Conservation (phyloP, 2,329 filamentous ascomycete genomes). For the Verticillium klebahnii region DNA sequence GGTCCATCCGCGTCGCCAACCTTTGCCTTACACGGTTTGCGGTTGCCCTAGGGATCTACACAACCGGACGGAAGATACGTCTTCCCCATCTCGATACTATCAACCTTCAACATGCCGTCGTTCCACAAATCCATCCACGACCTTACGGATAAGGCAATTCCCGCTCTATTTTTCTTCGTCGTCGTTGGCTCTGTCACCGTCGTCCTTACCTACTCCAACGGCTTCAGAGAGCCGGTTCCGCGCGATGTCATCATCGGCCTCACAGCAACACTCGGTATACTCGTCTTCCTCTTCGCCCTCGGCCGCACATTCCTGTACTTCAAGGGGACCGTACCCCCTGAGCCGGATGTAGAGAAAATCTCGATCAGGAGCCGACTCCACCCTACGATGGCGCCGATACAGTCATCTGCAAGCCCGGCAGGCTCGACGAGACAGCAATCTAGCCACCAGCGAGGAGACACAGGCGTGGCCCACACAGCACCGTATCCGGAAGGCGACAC, state of each 20-base stretch:
- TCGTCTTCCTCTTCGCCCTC: slow-evolving; percentile 6
- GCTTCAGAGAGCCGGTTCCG: slow-evolving; percentile 4
- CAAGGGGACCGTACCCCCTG: slow-evolving; percentile 1
- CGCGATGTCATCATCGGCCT: background rate
- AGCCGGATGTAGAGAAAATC: background rate
- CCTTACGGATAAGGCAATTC: slow-evolving; percentile 4
- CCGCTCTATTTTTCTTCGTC: slow-evolving; percentile 2
- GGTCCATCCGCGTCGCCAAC: too few relatives aligned
- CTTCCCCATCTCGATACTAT: background rate
- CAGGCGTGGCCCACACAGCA: background rate
- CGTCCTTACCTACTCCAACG: slow-evolving; percentile 7
- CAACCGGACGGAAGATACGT: background rate
- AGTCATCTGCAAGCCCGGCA: background rate
- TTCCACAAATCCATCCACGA: slow-evolving; percentile 6
- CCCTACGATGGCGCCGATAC: slow-evolving; percentile 1
- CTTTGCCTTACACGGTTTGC: too few relatives aligned
- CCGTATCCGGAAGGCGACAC: background rate
- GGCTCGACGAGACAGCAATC: background rate
- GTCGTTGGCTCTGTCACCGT: slow-evolving; percentile 6
- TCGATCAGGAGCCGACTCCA: background rate
- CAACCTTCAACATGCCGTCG: slow-evolving; percentile 1
- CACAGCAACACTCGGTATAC: background rate
- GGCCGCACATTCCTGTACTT: slow-evolving; percentile 7
- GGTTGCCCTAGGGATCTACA: background rate
- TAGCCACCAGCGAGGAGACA: background rate